Evolutionary conservation across 495 filamentous ascomycete genomes (phyloP).

Genomic region (Penicillium ochrochloron): DNA sequence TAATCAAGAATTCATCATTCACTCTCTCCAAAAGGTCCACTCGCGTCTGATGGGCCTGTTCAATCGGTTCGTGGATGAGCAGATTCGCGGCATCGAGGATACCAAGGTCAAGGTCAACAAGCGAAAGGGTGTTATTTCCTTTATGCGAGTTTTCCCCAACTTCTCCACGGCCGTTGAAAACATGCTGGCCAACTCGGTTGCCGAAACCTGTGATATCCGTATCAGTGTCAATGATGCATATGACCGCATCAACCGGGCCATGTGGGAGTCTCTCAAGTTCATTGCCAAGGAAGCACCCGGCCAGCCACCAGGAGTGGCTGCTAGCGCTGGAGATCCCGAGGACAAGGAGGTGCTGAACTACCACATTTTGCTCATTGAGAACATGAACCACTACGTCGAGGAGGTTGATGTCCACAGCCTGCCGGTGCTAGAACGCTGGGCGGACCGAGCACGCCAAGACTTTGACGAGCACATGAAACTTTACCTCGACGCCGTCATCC

Average conservation of each 20-base stretch:
- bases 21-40: conserved; percentile 78
- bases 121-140: conserved; percentile 91
- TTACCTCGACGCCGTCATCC: conserved; percentile 86
- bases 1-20: conserved; percentile 88
- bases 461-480: conserved; percentile 85
- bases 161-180: conserved; percentile 81
- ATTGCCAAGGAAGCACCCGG: conserved; percentile 92
- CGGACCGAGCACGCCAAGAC: conserved; percentile 73
- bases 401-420: conserved; percentile 80
- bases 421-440: conserved; percentile 80
- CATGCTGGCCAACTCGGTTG: conserved; percentile 64
- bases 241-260: conserved; percentile 84
- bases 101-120: conserved; percentile 99
- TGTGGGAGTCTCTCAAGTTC: conserved; percentile 95
- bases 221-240: conserved; percentile 85
- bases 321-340: conserved; percentile 70
- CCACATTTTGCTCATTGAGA: conserved; percentile 95
- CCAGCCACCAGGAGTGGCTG: conserved; percentile 49
- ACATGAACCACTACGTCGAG: conserved; percentile 97
- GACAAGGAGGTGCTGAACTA: conserved; percentile 97
- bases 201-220: conserved; percentile 67
- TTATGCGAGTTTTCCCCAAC: conserved; percentile 89
- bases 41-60: conserved; percentile 76
- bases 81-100: conserved; percentile 93
- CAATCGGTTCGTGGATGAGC: conserved; percentile 89